These are phyloP conservation scores for Rhizopogon roseolus DNA, from an alignment of 768 basidiomycete genomes.

Conservation along the genomic window DNA sequence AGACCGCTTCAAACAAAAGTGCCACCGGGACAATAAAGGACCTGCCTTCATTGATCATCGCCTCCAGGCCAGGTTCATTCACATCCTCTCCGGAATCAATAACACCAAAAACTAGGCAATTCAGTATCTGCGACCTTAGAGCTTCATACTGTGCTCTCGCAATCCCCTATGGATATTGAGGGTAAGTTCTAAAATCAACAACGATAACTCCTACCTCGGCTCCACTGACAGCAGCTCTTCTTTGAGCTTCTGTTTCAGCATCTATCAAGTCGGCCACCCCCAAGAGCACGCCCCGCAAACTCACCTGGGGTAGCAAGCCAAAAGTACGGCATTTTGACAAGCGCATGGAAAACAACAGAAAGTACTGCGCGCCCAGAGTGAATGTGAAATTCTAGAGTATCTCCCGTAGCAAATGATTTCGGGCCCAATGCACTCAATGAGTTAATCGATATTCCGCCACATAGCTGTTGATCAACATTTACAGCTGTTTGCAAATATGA, in stretches of 20 bases:
- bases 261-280: conserved; percentile 77
- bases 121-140: conserved; percentile 61
- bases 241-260: conserved; percentile 83
- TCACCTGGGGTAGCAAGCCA: conserved; percentile 85
- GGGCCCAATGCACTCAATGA: conserved; percentile 50
- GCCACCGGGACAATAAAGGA: not conserved
- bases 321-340: conserved; percentile 56
- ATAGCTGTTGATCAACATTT: too few species aligned
- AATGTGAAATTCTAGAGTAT: conserved; percentile 78
- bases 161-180: conserved; percentile 46
- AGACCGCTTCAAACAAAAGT: not conserved
- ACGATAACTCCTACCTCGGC: conserved; percentile 50
- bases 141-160: conserved; percentile 56
- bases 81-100: conserved; percentile 89
- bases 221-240: conserved; percentile 64
- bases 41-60: conserved; percentile 67
- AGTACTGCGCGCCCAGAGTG: conserved; percentile 85
- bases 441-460: not conserved
- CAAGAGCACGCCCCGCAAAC: conserved; percentile 82
- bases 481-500: too few species aligned
- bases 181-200: not conserved
- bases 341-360: conserved; percentile 58
- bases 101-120: conserved; percentile 69
- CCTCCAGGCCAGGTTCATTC: conserved; percentile 79
- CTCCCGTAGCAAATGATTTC: conserved; percentile 79